These are phyloP conservation scores for Saccharomycopsis sp. DNA, from an alignment of 805 yeast genomes.

Conservation along the genomic window DNA sequence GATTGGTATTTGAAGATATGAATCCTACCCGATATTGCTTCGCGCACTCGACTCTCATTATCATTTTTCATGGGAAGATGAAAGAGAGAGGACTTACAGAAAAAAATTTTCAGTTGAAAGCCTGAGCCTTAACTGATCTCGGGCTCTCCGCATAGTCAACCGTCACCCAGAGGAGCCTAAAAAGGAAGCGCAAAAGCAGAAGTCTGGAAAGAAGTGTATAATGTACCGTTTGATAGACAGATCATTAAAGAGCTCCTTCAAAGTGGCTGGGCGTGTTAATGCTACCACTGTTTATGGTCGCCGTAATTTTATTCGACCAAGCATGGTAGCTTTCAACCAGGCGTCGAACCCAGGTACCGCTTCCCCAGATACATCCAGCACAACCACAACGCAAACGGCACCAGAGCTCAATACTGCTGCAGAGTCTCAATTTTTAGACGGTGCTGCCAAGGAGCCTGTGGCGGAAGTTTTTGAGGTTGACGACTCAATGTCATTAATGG, in stretches of 20 bases:
- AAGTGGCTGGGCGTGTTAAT: background rate
- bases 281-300: background rate
- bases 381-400: no score
- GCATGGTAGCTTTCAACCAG: background rate
- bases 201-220: background rate
- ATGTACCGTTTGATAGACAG: background rate
- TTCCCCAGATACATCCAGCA: background rate
- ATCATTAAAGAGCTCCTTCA: background rate
- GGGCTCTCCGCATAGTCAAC: background rate
- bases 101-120: no score
- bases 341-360: background rate
- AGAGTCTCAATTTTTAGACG: no score
- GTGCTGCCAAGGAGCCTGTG: background rate
- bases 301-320: background rate
- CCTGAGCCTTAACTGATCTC: no score
- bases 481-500: slow-evolving; percentile 4
- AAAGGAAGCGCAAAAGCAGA: background rate
- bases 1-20: no score
- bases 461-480: background rate
- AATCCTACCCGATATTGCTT: no score
- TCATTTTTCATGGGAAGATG: no score
- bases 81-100: no score
- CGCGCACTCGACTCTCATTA: no score
- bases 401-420: no score
- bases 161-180: background rate